These are phyloP conservation scores for Pichia nakasei DNA, from an alignment of 805 yeast genomes.

Conservation along the genomic window DNA sequence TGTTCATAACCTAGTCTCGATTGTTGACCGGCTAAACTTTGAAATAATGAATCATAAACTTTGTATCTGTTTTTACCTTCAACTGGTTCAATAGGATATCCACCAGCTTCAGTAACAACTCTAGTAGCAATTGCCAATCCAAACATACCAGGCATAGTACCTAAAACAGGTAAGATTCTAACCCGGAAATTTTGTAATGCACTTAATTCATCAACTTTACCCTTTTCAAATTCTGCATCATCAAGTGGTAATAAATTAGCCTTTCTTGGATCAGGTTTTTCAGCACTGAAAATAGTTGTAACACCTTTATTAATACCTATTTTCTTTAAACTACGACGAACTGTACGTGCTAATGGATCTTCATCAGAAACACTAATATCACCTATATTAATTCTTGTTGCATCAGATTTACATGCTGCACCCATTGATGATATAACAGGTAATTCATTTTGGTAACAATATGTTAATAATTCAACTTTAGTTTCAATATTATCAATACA, in stretches of 20 bases:
- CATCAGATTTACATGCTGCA: constrained; percentile 94
- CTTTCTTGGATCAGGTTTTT: constrained; percentile 93
- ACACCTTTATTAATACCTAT: constrained; percentile 70
- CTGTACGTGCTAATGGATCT: constrained; percentile 84
- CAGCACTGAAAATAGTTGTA: constrained; percentile 86
- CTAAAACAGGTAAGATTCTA: constrained; percentile 88
- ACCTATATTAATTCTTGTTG: constrained; percentile 80
- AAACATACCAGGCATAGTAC: constrained; percentile 95
- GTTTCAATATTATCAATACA: constrained; percentile 97
- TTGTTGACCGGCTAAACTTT: constrained; percentile 81
- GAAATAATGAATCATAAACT: constrained; percentile 74
- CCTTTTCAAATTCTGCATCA: constrained; percentile 70
- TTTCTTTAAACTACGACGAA: constrained; percentile 73
- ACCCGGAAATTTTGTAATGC: constrained; percentile 88
- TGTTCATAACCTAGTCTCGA: constrained; percentile 68
- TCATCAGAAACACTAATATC: constrained; percentile 88
- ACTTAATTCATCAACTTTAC: constrained; percentile 78
- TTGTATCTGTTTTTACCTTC: constrained; percentile 86
- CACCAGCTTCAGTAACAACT: constrained; percentile 68
- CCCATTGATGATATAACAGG: constrained; percentile 91
- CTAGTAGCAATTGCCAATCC: constrained; percentile 87
- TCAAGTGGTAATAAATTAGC: constrained; percentile 81
- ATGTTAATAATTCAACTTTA: constrained; percentile 82
- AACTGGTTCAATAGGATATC: constrained; percentile 84
- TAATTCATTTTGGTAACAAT: constrained; percentile 50